Evolutionary conservation across 1,284 basidiomycete species (phyloP).

Genomic region (Ganoderma leucocontextum): DNA sequence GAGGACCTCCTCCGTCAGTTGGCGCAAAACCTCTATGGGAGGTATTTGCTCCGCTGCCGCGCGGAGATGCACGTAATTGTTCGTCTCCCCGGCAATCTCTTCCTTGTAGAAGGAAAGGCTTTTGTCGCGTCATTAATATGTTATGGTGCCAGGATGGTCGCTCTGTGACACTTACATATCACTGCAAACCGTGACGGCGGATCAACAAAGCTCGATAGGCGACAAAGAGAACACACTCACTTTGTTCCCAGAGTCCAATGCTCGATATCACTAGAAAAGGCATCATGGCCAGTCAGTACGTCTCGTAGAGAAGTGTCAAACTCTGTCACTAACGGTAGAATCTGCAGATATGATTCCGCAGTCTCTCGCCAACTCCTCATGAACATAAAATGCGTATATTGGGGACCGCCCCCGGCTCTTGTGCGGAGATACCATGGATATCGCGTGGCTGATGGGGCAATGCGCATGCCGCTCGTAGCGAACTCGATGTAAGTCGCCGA

Average conservation of each 20-base stretch:
- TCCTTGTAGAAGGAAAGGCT: constrained; percentile 35
- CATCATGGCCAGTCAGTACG: background rate
- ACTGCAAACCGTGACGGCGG: constrained; percentile 7
- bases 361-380: constrained; percentile 30
- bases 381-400: constrained; percentile 33
- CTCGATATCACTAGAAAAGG: constrained; percentile 24
- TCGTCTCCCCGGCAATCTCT: constrained; percentile 27
- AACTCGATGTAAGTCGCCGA: constrained; percentile 28
- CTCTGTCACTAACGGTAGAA: constrained; percentile 25
- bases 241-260: constrained; percentile 33
- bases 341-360: constrained; percentile 29
- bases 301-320: background rate
- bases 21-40: constrained; percentile 21
- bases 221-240: constrained; percentile 11
- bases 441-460: constrained; percentile 23
- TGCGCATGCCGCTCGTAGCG: constrained; percentile 18
- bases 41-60: constrained; percentile 23
- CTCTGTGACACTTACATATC: constrained; percentile 23
- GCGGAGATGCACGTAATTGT: constrained; percentile 30
- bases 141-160: too few species aligned
- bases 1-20: constrained; percentile 27
- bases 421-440: constrained; percentile 32
- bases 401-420: constrained; percentile 27
- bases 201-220: background rate
- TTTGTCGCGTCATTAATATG: background rate